Conservation (phyloP, 768 basidiomycete species). For the Hydnomerulius pinastri region DNA sequence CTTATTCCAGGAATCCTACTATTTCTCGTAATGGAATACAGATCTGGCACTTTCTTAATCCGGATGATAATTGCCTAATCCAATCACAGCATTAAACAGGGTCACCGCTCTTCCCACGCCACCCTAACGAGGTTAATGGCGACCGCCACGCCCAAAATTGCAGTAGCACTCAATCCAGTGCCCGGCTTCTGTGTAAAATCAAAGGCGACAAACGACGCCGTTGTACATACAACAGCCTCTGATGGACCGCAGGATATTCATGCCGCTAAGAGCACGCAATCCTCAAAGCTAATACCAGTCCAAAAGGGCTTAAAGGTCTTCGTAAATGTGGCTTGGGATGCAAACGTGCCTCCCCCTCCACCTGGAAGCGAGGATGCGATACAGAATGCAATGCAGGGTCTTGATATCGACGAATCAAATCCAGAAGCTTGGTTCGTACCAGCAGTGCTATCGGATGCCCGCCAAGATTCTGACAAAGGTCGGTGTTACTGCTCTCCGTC, state of each 20-base stretch:
- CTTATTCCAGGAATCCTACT: neutral
- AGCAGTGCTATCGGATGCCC: conserved; percentile 64
- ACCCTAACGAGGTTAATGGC: conserved; percentile 13
- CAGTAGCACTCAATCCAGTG: conserved; percentile 50
- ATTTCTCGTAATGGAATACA: neutral
- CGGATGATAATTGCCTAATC: neutral
- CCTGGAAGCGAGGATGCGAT: conserved; percentile 58
- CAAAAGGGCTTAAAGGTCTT: conserved; percentile 64
- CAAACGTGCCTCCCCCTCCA: conserved; percentile 68
- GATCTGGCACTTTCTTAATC: conserved; percentile 12
- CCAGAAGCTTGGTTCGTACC: conserved; percentile 64
- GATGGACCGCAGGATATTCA: conserved; percentile 4
- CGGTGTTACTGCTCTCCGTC: conserved; percentile 17
- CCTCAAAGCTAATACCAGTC: conserved; percentile 37
- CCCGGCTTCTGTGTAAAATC: conserved; percentile 78
- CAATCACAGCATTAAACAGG: too few relatives aligned
- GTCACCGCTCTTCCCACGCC: conserved; percentile 5
- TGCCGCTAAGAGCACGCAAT: neutral
- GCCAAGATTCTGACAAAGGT: conserved; percentile 74
- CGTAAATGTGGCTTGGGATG: conserved; percentile 73
- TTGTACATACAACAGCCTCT: conserved; percentile 19
- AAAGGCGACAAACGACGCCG: conserved; percentile 41
- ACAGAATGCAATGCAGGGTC: conserved; percentile 56
- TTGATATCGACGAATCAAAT: conserved; percentile 42
- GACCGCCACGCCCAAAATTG: conserved; percentile 16